phyloP scores from a whole-genome alignment of 495 filamentous ascomycete genomes.

The Xylaria grammica region DNA sequence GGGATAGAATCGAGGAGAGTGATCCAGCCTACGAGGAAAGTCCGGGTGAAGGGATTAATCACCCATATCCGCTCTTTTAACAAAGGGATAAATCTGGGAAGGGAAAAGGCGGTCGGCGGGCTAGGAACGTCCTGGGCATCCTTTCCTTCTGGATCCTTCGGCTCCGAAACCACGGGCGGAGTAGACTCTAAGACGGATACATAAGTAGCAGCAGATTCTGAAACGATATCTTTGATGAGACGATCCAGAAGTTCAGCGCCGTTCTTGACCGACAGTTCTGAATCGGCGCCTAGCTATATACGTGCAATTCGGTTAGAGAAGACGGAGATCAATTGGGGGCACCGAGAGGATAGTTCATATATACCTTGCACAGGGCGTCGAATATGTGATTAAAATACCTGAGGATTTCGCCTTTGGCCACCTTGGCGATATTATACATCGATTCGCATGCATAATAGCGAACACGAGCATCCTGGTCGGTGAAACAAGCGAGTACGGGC shows the following conservation, averaged over 20 bases:
- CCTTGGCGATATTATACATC: slow-evolving; percentile 99
- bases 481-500: slow-evolving; percentile 97
- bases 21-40: slow-evolving; percentile 96
- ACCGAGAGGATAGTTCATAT: slow-evolving; percentile 18
- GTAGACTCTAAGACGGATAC: slow-evolving; percentile 82
- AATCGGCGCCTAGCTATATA: slow-evolving; percentile 86
- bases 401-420: slow-evolving; percentile 95
- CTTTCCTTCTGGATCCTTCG: slow-evolving; percentile 46
- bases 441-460: slow-evolving; percentile 99
- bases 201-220: slow-evolving; percentile 94
- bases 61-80: slow-evolving; percentile 92
- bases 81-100: slow-evolving; percentile 88
- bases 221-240: slow-evolving; percentile 96
- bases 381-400: slow-evolving; percentile 98
- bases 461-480: slow-evolving; percentile 96
- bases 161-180: slow-evolving; percentile 47
- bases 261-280: slow-evolving; percentile 97
- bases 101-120: slow-evolving; percentile 85
- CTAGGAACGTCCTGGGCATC: slow-evolving; percentile 51
- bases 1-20: slow-evolving; percentile 95
- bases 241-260: slow-evolving; percentile 96
- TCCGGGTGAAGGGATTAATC: slow-evolving; percentile 90
- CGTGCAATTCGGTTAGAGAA: slow-evolving; percentile 10
- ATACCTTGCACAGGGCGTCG: slow-evolving; percentile 93
- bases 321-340: neutral